Conservation (phyloP, 163 green algal genomes). For the Prototheca cutis region DNA sequence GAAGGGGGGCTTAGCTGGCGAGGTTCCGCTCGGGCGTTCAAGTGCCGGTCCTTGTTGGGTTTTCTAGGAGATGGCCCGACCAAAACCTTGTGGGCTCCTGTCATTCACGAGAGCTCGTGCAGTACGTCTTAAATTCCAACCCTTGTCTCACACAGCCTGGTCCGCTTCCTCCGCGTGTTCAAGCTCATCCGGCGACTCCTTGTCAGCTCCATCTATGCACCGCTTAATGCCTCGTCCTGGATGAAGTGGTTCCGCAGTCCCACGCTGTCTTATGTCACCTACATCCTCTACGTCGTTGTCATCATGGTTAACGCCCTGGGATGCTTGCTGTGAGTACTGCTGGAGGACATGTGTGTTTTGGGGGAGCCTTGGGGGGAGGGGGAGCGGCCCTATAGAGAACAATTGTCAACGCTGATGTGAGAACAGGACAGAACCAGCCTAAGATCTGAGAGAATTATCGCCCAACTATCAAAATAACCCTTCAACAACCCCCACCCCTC, state of each 20-base stretch:
- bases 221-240: neutral
- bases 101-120: no score
- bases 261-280: constrained; percentile 7
- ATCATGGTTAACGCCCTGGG: constrained; percentile 32
- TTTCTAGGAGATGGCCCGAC: neutral
- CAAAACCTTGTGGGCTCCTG: neutral
- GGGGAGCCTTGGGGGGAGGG: neutral
- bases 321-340: constrained; percentile 28
- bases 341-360: no score
- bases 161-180: constrained; percentile 34
- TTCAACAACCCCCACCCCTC: neutral
- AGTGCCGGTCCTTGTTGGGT: constrained; percentile 7
- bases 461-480: no score
- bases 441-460: no score
- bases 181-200: constrained; percentile 11
- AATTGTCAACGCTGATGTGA: no score
- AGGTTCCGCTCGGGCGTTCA: neutral
- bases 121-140: neutral
- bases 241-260: constrained; percentile 8
- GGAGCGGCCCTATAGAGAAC: no score
- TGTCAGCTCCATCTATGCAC: constrained; percentile 5
- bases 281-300: constrained; percentile 32
- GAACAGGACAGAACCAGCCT: no score
- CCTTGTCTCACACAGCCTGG: constrained; percentile 17
- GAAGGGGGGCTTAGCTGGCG: neutral